Evolutionary conservation across 208 protist genomes (phyloP).

Genomic region (Crithidia fasciculata): DNA sequence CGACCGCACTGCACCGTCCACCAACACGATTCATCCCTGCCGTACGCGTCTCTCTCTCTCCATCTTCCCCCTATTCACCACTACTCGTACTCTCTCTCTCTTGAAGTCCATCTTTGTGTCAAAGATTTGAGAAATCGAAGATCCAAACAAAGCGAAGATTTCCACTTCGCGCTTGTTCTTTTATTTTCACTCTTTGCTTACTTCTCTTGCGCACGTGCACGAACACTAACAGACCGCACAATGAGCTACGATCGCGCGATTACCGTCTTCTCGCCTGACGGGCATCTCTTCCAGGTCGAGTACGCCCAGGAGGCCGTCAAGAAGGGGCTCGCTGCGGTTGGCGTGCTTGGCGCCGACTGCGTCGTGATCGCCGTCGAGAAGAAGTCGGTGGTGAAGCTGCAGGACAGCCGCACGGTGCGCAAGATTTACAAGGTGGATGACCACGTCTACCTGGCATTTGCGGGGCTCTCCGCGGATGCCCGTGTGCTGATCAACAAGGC

Average conservation of each 20-base stretch:
- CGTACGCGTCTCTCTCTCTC: too few species aligned
- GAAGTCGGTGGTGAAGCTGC: constrained; percentile 98
- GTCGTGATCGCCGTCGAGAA: constrained; percentile 99
- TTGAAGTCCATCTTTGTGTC: too few species aligned
- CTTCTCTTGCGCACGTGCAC: too few species aligned
- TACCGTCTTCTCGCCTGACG: constrained; percentile 99
- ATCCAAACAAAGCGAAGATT: background rate
- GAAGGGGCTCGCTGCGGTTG: constrained; percentile 94
- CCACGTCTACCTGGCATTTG: constrained; percentile 98
- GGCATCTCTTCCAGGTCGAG: constrained; percentile 99
- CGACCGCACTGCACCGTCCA: too few species aligned
- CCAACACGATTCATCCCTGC: too few species aligned
- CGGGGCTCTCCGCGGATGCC: constrained; percentile 98
- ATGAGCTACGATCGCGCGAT: constrained; percentile 99
- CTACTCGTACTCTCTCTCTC: too few species aligned
- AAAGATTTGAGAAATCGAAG: too few species aligned
- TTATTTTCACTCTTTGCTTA: background rate
- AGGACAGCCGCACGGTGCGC: constrained; percentile 98
- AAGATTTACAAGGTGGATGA: constrained; percentile 99
- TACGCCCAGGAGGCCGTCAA: constrained; percentile 99
- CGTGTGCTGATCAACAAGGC: constrained; percentile 99
- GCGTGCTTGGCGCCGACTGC: constrained; percentile 87
- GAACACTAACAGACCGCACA: background rate
- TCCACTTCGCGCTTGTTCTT: background rate
- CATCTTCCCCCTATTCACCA: too few species aligned